Base-by-base conservation (phyloP, 2,329 filamentous ascomycete genomes). In the Hortaea werneckii region DNA sequence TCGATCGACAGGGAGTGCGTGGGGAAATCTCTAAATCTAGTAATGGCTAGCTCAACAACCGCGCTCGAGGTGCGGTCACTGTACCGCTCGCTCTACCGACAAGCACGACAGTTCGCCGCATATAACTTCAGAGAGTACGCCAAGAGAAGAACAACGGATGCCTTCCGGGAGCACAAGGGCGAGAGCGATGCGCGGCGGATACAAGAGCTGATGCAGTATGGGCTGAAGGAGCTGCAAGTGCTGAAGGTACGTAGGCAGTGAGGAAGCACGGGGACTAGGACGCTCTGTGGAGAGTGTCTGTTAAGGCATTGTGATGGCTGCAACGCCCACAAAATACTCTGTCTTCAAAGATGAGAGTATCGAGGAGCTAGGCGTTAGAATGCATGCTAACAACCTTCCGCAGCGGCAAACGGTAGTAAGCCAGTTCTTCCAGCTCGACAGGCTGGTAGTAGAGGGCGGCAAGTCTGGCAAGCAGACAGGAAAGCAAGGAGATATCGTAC, bases 41-140 rank as follows among this genome's bases (percentile, higher is more conserved):
- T 20, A 20, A 20, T 20, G 20, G 20, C 20, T 20, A 20, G 20
- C 20, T 20, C 20, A 20, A 20, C 47, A 39, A 48, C 51, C 20
- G 50, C 55, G 26, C 39, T 50, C 43, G 55, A 63, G 50, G 60
- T 61, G 37, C 59, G 58, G 41, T 62, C 59, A 28, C 52, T 63
- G 20, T 96, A 95, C 70, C 89, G 92, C 55, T 90, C 90, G 61
- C 74, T 98, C 58, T 75, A 96, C 60, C 85, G 89, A 58, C 85
- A 92, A 66, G 82, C 87, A 51, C 76, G 77, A 51, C 85, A 95
- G 62, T 96, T 98, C 67, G 79, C 87, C 51, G 80, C 85, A 57
- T 98, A 96, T 75, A 98, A 96, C 71, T 98, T 95, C 76, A 81
- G 92, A 70, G 90, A 95, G 67, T 98, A 98, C 68, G 89, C 92